Conservation (phyloP, 2,329 filamentous ascomycete species). For the Colletotrichum lupini region DNA sequence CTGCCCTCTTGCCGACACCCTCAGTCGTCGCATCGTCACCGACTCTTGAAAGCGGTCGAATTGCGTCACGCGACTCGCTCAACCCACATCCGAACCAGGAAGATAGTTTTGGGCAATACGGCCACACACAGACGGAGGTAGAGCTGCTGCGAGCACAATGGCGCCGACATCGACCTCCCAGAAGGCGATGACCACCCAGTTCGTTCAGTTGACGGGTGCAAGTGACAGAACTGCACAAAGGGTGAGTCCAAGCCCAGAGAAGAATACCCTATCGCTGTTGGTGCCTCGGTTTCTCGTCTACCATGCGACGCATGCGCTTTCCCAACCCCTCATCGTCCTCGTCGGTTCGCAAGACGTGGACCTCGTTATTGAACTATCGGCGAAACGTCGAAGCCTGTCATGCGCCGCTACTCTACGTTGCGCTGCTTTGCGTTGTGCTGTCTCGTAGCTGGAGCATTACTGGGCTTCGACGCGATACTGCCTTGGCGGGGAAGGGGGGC, state of each 20-base stretch:
- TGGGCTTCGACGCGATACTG: background rate
- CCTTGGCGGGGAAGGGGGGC: constrained; percentile 16
- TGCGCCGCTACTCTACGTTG: constrained; percentile 13
- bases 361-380: background rate
- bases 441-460: background rate
- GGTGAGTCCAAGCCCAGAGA: constrained; percentile 48
- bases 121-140: background rate
- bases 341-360: background rate
- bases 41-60: background rate
- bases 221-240: constrained; percentile 55
- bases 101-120: background rate
- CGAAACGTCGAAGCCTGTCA: constrained; percentile 18
- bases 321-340: constrained; percentile 1
- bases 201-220: constrained; percentile 55
- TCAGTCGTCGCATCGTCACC: constrained; percentile 1
- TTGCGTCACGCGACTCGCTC: constrained; percentile 28
- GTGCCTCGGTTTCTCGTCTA: background rate
- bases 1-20: background rate
- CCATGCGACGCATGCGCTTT: background rate
- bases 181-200: constrained; percentile 54
- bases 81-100: background rate
- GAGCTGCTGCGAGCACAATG: constrained; percentile 42
- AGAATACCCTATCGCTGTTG: background rate
- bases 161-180: constrained; percentile 52
- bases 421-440: background rate